Evolutionary conservation across 495 filamentous ascomycete genomes (phyloP), one percentile per base, ranked within the genome.

Genomic region (Penicillium macrosclerotiorum): DNA sequence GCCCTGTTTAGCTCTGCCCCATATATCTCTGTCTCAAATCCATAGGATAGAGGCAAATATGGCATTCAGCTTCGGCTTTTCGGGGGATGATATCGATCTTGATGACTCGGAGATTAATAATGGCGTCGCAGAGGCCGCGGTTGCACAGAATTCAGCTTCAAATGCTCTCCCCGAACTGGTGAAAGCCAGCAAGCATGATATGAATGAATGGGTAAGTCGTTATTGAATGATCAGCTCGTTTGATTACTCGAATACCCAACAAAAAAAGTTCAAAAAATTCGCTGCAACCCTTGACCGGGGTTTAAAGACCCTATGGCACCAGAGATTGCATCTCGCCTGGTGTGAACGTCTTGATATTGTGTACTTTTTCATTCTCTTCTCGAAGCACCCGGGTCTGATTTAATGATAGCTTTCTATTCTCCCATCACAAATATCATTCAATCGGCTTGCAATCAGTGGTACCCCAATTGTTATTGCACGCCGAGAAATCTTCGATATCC

Each of bases 401-500:
- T 72, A 76, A 54, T 75, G 12, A 47, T 34, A 86, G 81, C 71
- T 93, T 13, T 73, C 79, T 9, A 74, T 69, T 46, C 73, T 95
- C 13, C 90, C 90, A 5, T 88, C 85, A 30, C 85, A 85, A 66
- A 79, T 96, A 36, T 86, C 82, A 48, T 95, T 85, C 66, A 78
- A 78, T 61, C 72, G 71, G 18, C 68, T 90, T 20, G 54, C 67
- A 12, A 73, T 90, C 29, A 71, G 36, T 4, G 45, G 43, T 67
- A 73, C 51, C 17, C 54, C 65, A 12, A 65, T 78, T 31, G 75
- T 67, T 18, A 70, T 98, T 19, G 89, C 88, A 4, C 85, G 90
- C 19, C 83, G 93, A 11, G 92, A 96, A 54, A 78, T 96, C 42
- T 96, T 91, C 76, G 93, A 98, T 62, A 88, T 96, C 37, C 84